Evolutionary conservation across 257 asterid species (phyloP).

Genomic region (Pogostemon cablin): DNA sequence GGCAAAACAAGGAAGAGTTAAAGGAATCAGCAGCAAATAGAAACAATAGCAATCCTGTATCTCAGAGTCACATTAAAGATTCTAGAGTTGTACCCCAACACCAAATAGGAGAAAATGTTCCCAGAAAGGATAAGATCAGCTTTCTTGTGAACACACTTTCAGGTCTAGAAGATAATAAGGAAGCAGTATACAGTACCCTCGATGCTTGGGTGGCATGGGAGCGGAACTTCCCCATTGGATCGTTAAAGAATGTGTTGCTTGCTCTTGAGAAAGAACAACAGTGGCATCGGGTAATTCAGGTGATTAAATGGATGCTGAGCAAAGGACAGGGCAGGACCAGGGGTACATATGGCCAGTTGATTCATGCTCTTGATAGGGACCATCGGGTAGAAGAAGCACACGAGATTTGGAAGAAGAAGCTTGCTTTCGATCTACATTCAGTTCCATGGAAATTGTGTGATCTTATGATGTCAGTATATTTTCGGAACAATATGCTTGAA

Average conservation of each 20-base stretch:
- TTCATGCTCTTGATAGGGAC: conserved; percentile 84
- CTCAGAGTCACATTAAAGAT: conserved; percentile 32
- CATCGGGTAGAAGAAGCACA: conserved; percentile 71
- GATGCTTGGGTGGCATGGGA: conserved; percentile 99
- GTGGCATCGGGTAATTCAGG: conserved; percentile 82
- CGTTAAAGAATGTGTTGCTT: conserved; percentile 57
- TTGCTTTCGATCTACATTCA: conserved; percentile 69
- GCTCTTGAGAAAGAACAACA: conserved; percentile 83
- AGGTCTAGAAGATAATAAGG: conserved; percentile 63
- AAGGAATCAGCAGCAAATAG: conserved; percentile 29
- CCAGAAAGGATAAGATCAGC: conserved; percentile 64
- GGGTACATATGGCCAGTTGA: conserved; percentile 79
- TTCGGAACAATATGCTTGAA: conserved; percentile 68
- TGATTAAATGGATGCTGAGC: conserved; percentile 93
- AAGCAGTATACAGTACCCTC: conserved; percentile 66
- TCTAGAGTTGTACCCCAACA: conserved; percentile 31
- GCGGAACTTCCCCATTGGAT: conserved; percentile 71
- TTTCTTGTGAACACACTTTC: conserved; percentile 60
- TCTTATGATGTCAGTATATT: conserved; percentile 76
- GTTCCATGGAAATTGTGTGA: conserved; percentile 80
- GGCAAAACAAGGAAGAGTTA: conserved; percentile 29
- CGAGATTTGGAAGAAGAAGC: conserved; percentile 75
- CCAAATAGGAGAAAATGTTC: conserved; percentile 71
- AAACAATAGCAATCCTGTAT: conserved; percentile 15
- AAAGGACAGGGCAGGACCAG: conserved; percentile 87